These are phyloP conservation scores for Annulohypoxylon moriforme DNA, from an alignment of 495 filamentous ascomycete species.

Conservation along the genomic window DNA sequence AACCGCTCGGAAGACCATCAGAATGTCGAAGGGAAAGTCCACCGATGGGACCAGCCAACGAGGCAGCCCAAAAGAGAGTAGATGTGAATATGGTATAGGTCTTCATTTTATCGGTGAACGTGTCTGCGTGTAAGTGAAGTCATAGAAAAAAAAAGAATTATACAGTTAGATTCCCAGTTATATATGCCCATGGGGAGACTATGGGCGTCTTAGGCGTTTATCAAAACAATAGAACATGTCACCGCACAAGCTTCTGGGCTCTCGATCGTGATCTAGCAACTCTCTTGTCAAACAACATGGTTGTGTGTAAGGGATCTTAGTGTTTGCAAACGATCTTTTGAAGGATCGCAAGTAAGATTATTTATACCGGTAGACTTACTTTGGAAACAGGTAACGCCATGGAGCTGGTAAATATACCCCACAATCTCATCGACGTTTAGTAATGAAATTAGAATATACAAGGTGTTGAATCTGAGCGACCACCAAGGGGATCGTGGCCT, in stretches of 20 bases:
- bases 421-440: too few species aligned
- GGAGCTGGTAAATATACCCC: background rate
- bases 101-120: conserved; percentile 11
- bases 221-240: background rate
- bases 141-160: background rate
- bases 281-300: too few species aligned
- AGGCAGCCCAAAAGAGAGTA: conserved; percentile 1
- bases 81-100: background rate
- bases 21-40: background rate
- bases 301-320: background rate
- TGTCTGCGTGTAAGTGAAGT: background rate
- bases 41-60: background rate
- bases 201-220: background rate
- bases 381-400: too few species aligned
- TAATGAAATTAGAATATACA: too few species aligned
- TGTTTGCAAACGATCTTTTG: background rate
- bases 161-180: background rate
- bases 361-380: background rate
- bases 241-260: too few species aligned
- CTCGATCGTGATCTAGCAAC: too few species aligned
- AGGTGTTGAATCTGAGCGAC: too few species aligned
- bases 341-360: background rate
- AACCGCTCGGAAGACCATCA: conserved; percentile 2
- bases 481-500: too few species aligned
- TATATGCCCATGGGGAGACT: background rate